Conservation (phyloP, 352 stramenopile species). For the Thalassiosira livingstoniorum region DNA sequence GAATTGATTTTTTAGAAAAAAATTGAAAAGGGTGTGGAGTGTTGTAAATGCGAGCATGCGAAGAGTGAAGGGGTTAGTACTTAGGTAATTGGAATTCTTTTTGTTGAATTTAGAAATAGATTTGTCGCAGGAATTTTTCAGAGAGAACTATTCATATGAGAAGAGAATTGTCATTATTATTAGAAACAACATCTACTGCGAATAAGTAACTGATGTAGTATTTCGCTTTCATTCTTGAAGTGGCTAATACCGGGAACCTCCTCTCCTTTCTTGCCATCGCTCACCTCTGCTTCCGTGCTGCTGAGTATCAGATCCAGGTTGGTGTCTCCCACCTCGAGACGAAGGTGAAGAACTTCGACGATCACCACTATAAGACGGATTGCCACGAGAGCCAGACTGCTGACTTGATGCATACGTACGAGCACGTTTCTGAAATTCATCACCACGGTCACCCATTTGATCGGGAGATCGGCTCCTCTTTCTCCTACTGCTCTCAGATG, state of each 20-base stretch:
- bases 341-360: constrained; percentile 16
- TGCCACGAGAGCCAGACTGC: not conserved
- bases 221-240: not conserved
- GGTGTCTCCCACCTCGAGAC: constrained; percentile 1
- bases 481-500: constrained; percentile 24
- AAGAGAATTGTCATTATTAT: too few species aligned
- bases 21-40: too few species aligned
- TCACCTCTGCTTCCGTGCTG: constrained; percentile 3
- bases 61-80: too few species aligned
- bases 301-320: not conserved
- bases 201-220: too few species aligned
- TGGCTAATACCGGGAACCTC: constrained; percentile 6
- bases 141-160: too few species aligned
- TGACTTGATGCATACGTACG: constrained; percentile 9
- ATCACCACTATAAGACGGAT: constrained; percentile 1
- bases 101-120: too few species aligned
- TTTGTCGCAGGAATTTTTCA: too few species aligned
- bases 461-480: constrained; percentile 53
- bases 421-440: constrained; percentile 24
- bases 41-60: too few species aligned
- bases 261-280: constrained; percentile 7
- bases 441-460: constrained; percentile 26
- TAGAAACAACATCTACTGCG: too few species aligned
- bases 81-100: too few species aligned
- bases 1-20: too few species aligned